Evolutionary conservation across 129 eudicot species (phyloP).

Genomic region (Ambrosia trifida): DNA sequence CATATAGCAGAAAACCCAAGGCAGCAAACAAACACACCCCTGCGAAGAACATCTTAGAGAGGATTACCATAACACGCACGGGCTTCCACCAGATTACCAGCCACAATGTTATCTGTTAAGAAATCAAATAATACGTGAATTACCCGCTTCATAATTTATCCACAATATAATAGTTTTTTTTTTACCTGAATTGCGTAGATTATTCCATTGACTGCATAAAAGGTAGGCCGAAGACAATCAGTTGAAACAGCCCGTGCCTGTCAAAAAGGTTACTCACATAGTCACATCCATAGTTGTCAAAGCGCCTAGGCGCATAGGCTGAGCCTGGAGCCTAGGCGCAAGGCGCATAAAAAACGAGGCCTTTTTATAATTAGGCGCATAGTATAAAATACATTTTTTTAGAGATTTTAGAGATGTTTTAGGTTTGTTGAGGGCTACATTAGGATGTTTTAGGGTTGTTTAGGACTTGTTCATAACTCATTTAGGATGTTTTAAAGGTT

Average conservation of each 20-base stretch:
- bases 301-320: too few relatives aligned
- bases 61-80: slow-evolving; percentile 40
- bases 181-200: slow-evolving; percentile 79
- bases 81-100: slow-evolving; percentile 88
- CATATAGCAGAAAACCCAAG: slow-evolving; percentile 81
- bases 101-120: slow-evolving; percentile 74
- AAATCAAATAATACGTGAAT: slow-evolving; percentile 4
- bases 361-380: too few relatives aligned
- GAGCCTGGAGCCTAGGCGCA: too few relatives aligned
- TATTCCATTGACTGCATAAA: slow-evolving; percentile 67
- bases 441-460: too few relatives aligned
- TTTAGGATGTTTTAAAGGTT: too few relatives aligned
- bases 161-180: too few relatives aligned
- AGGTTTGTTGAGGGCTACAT: too few relatives aligned
- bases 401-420: too few relatives aligned
- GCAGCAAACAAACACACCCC: slow-evolving; percentile 88
- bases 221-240: slow-evolving; percentile 79
- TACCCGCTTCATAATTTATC: background rate
- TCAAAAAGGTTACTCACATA: slow-evolving; percentile 9
- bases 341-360: too few relatives aligned
- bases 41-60: slow-evolving; percentile 94
- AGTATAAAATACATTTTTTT: too few relatives aligned
- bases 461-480: too few relatives aligned
- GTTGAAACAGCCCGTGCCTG: slow-evolving; percentile 91
- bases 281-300: too few relatives aligned